Evolutionary conservation across 2,329 filamentous ascomycete genomes (phyloP).

Genomic region (Arachnopeziza araneosa): DNA sequence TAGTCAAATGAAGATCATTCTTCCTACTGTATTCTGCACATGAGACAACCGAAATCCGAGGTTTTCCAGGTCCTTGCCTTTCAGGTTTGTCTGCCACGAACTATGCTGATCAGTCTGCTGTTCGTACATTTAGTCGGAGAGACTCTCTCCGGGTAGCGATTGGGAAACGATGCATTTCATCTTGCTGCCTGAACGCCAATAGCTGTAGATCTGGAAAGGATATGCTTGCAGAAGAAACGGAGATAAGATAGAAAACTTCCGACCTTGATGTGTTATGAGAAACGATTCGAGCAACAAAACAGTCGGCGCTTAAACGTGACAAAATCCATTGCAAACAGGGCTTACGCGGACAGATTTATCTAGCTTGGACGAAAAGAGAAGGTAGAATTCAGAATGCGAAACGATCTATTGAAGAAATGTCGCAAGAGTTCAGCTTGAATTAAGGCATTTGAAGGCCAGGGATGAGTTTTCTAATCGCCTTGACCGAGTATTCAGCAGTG

Average conservation of each 20-base stretch:
- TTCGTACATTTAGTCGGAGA: not conserved
- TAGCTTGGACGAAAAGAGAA: too few relatives aligned
- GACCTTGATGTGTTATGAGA: not conserved
- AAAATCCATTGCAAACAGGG: not conserved
- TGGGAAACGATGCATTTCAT: not conserved
- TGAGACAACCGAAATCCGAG: too few relatives aligned
- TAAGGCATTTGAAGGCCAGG: not conserved
- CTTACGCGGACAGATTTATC: not conserved
- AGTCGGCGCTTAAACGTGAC: not conserved
- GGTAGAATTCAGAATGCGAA: too few relatives aligned
- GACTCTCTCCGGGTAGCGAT: not conserved
- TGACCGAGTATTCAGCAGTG: not conserved
- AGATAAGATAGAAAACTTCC: not conserved
- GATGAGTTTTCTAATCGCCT: not conserved
- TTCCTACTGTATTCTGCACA: too few relatives aligned
- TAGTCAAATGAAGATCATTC: too few relatives aligned
- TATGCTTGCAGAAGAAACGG: not conserved
- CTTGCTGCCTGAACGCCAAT: not conserved
- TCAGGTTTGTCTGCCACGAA: not conserved
- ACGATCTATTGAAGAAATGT: not conserved
- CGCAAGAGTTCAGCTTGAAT: not conserved
- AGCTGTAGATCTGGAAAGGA: not conserved
- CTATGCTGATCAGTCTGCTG: not conserved
- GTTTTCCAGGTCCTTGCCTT: too few relatives aligned
- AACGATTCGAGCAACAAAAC: not conserved